Conservation (phyloP, 164 flowering plant genomes). For the Vitis amurensis region DNA sequence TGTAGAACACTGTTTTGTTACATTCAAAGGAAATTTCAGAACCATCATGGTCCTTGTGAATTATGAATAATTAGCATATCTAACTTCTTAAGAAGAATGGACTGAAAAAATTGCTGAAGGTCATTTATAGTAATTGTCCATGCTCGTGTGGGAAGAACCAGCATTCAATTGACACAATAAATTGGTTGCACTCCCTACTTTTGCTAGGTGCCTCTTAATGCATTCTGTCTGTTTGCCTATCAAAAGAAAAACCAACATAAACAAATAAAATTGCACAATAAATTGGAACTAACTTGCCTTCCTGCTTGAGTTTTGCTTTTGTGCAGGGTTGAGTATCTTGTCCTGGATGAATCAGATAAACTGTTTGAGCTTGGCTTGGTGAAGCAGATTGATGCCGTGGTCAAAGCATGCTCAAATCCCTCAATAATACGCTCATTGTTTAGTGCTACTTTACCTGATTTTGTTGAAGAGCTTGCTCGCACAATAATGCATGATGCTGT, state of each 20-base stretch:
- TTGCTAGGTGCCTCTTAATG: too few species aligned
- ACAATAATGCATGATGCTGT: slow-evolving; percentile 98
- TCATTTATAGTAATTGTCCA: background rate
- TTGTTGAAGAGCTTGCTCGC: slow-evolving; percentile 94
- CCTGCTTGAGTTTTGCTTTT: slow-evolving; percentile 9
- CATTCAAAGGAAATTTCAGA: too few species aligned
- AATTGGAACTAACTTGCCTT: background rate
- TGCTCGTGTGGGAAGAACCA: background rate
- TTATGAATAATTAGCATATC: too few species aligned
- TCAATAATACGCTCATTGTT: slow-evolving; percentile 79
- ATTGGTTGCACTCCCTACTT: background rate
- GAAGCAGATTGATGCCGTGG: slow-evolving; percentile 84
- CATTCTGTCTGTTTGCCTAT: too few species aligned
- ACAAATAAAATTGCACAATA: background rate
- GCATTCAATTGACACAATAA: background rate
- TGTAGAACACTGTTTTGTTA: too few species aligned
- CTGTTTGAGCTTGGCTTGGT: slow-evolving; percentile 88
- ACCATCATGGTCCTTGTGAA: too few species aligned
- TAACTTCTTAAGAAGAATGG: too few species aligned
- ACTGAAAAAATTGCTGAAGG: background rate
- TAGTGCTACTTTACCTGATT: slow-evolving; percentile 96
- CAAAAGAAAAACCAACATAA: too few species aligned
- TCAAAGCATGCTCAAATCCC: slow-evolving; percentile 94
- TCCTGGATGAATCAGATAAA: slow-evolving; percentile 95
- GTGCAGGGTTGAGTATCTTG: slow-evolving; percentile 90